Percentiles rank a stretch among this genome's conserved stretches.
Conservation (phyloP, 2,329 filamentous ascomycete species). For the Aspergillus niger region DNA sequence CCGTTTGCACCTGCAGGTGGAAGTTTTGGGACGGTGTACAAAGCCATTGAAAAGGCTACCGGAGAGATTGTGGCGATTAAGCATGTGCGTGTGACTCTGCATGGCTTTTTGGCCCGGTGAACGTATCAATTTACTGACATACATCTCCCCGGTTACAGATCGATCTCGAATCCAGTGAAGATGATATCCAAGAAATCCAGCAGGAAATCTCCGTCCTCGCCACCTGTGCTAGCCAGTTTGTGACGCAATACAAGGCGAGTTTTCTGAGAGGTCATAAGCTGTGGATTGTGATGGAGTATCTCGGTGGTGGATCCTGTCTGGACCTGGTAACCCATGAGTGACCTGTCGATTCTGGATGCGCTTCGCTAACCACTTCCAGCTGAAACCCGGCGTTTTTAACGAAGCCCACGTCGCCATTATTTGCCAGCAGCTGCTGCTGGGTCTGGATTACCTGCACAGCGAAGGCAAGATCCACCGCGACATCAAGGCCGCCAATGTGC, state of each 20-base stretch:
- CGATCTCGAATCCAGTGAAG: conserved; percentile 96
- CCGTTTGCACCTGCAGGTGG: conserved; percentile 63
- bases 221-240: conserved; percentile 89
- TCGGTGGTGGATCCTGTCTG: conserved; percentile 92
- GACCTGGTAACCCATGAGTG: conserved; percentile 67
- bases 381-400: conserved; percentile 85
- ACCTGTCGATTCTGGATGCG: neutral
- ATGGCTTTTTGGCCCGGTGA: neutral
- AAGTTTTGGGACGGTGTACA: conserved; percentile 96
- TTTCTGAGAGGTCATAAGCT: conserved; percentile 95
- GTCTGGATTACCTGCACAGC: conserved; percentile 87
- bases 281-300: conserved; percentile 99
- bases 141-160: conserved; percentile 61
- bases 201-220: conserved; percentile 94
- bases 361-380: conserved; percentile 49
- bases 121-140: conserved; percentile 18
- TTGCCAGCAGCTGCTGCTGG: conserved; percentile 84
- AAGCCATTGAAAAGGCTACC: conserved; percentile 86
- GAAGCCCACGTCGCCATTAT: conserved; percentile 93
- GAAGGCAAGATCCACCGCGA: conserved; percentile 97
- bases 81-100: conserved; percentile 64
- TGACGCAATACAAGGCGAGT: conserved; percentile 95
- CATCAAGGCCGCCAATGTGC: conserved; percentile 93
- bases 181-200: conserved; percentile 97
- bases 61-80: conserved; percentile 96